Conservation (phyloP, 2,329 filamentous ascomycete species). For the Diaporthe amygdali region DNA sequence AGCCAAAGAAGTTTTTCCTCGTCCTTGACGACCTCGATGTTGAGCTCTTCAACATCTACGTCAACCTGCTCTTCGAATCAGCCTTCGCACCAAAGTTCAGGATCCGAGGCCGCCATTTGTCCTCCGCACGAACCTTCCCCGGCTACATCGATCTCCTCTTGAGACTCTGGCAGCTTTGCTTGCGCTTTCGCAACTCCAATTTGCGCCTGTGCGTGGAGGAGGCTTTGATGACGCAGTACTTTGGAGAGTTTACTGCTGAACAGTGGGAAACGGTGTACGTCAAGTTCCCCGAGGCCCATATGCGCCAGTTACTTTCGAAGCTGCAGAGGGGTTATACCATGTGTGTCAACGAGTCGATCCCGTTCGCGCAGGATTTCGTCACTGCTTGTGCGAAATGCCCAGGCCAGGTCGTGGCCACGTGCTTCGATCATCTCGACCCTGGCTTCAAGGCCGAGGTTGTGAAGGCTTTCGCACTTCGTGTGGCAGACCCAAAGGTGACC, state of each 20-base stretch:
- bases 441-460: constrained; percentile 25
- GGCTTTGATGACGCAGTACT: constrained; percentile 25
- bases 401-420: constrained; percentile 28
- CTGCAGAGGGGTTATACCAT: constrained; percentile 22
- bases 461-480: background rate
- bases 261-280: background rate
- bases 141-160: constrained; percentile 12
- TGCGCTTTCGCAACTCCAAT: constrained; percentile 27
- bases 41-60: background rate
- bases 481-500: background rate
- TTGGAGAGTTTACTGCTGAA: constrained; percentile 10
- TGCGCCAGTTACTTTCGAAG: background rate
- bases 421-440: constrained; percentile 25
- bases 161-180: constrained; percentile 30
- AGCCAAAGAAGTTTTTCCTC: background rate
- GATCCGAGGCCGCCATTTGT: constrained; percentile 22
- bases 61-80: background rate
- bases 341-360: constrained; percentile 28
- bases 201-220: constrained; percentile 26
- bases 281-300: too few relatives aligned
- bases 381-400: constrained; percentile 29
- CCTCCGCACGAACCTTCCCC: too few relatives aligned
- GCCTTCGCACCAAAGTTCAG: constrained; percentile 17
- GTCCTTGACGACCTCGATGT: background rate
- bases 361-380: constrained; percentile 28